A percentile compares a stretch with the other conserved stretches of the same genome.
phyloP scores from a whole-genome alignment of 768 basidiomycete genomes.

The Suillus alpinus region DNA sequence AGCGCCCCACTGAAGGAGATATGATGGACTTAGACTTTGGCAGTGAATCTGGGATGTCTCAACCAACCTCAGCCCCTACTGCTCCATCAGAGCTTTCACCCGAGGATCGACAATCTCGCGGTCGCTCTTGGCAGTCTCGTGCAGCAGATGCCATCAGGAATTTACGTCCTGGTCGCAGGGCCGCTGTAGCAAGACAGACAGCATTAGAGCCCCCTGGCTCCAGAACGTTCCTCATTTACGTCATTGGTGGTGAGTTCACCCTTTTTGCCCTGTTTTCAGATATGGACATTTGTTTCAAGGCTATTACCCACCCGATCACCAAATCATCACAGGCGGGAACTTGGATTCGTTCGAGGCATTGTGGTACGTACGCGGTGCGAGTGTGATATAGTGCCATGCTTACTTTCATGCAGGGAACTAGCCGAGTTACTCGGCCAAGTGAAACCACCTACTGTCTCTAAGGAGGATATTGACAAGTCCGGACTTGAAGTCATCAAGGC shows the following conservation, averaged over 20 bases:
- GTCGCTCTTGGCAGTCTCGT: constrained; percentile 55
- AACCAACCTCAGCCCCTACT: constrained; percentile 16
- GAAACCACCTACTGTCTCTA: constrained; percentile 78
- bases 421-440: constrained; percentile 80
- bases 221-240: constrained; percentile 86
- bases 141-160: constrained; percentile 63
- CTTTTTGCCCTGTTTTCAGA: constrained; percentile 5
- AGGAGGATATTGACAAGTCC: constrained; percentile 82
- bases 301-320: constrained; percentile 91
- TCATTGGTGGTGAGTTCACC: constrained; percentile 65
- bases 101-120: constrained; percentile 24
- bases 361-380: constrained; percentile 47
- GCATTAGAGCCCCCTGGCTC: constrained; percentile 34
- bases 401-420: constrained; percentile 53
- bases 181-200: constrained; percentile 19
- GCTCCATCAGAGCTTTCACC: constrained; percentile 14
- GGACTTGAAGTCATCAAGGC: constrained; percentile 76
- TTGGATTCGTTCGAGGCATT: constrained; percentile 80
- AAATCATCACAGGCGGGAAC: constrained; percentile 77
- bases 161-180: constrained; percentile 39
- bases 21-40: constrained; percentile 25
- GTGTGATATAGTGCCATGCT: constrained; percentile 1
- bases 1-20: constrained; percentile 19
- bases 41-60: neutral
- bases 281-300: constrained; percentile 40